These are phyloP conservation scores for Zarea fungicola DNA, from an alignment of 2,329 filamentous ascomycete species.

Conservation along the genomic window DNA sequence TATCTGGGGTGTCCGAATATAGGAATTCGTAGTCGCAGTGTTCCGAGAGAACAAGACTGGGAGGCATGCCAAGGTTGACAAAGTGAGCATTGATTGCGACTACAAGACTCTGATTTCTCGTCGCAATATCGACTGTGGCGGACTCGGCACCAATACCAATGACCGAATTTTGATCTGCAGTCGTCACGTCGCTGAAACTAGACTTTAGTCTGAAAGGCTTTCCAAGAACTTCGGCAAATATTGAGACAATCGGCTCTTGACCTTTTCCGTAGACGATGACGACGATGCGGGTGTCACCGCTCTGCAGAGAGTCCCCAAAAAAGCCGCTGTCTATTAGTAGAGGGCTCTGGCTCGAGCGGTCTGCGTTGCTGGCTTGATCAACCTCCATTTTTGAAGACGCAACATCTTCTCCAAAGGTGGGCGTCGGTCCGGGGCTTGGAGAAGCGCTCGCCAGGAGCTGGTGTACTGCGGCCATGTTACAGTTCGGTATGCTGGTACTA, in stretches of 20 bases:
- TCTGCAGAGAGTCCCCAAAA: slow-evolving; percentile 41
- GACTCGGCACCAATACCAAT: slow-evolving; percentile 57
- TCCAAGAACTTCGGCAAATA: slow-evolving; percentile 74
- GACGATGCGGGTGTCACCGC: slow-evolving; percentile 53
- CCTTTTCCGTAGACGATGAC: slow-evolving; percentile 65
- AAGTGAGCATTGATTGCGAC: slow-evolving; percentile 73
- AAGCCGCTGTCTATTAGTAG: slow-evolving; percentile 32
- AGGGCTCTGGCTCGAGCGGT: slow-evolving; percentile 30
- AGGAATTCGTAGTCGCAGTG: slow-evolving; percentile 82
- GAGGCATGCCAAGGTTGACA: slow-evolving; percentile 63
- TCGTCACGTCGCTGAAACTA: slow-evolving; percentile 48
- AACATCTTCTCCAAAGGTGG: slow-evolving; percentile 20
- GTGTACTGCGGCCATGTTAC: slow-evolving; percentile 34
- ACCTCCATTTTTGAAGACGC: slow-evolving; percentile 24
- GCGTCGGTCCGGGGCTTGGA: slow-evolving; percentile 22
- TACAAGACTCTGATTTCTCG: slow-evolving; percentile 53
- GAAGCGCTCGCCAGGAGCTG: slow-evolving; percentile 31
- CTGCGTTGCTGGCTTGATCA: slow-evolving; percentile 30
- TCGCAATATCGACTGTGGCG: slow-evolving; percentile 52
- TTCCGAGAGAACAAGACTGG: slow-evolving; percentile 59
- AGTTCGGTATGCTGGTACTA: too few species aligned
- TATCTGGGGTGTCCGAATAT: slow-evolving; percentile 68
- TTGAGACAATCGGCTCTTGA: slow-evolving; percentile 67
- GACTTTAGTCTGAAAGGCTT: slow-evolving; percentile 61
- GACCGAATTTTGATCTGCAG: slow-evolving; percentile 57